phyloP scores from a whole-genome alignment of 2,329 filamentous ascomycete genomes.

The Stemphylium lycopersici region DNA sequence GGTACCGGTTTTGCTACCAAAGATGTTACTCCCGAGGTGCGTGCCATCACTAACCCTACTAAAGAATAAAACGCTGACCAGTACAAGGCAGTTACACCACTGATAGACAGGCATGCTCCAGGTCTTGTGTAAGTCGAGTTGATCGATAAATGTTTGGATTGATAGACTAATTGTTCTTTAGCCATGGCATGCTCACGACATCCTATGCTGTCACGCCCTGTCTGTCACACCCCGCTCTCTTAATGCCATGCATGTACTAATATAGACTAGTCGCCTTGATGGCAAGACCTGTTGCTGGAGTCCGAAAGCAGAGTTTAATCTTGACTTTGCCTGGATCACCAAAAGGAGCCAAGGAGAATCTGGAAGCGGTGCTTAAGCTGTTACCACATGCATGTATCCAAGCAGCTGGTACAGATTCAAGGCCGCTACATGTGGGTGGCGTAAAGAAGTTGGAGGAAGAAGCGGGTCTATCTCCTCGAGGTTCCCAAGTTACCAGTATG shows the following conservation, averaged over 20 bases:
- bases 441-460: slow-evolving; percentile 83
- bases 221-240: slow-evolving; percentile 56
- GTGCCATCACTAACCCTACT: not conserved
- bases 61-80: slow-evolving; percentile 4
- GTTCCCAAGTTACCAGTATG: slow-evolving; percentile 23
- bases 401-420: slow-evolving; percentile 81
- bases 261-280: slow-evolving; percentile 81
- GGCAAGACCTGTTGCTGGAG: slow-evolving; percentile 89
- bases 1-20: slow-evolving; percentile 89
- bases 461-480: slow-evolving; percentile 60
- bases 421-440: slow-evolving; percentile 78
- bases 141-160: not conserved
- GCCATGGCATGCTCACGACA: slow-evolving; percentile 89
- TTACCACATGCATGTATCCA: slow-evolving; percentile 94
- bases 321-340: slow-evolving; percentile 92
- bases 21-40: slow-evolving; percentile 89
- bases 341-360: slow-evolving; percentile 92
- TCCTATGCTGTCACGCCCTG: slow-evolving; percentile 89
- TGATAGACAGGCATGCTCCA: slow-evolving; percentile 84
- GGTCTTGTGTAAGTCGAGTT: slow-evolving; percentile 71
- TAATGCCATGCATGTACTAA: slow-evolving; percentile 23
- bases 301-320: slow-evolving; percentile 80
- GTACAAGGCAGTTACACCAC: slow-evolving; percentile 71
- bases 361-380: slow-evolving; percentile 86
- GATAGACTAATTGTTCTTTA: slow-evolving; percentile 37